Evolutionary conservation across 2,329 filamentous ascomycete genomes (phyloP).

Genomic region (Phialophora verrucosa): DNA sequence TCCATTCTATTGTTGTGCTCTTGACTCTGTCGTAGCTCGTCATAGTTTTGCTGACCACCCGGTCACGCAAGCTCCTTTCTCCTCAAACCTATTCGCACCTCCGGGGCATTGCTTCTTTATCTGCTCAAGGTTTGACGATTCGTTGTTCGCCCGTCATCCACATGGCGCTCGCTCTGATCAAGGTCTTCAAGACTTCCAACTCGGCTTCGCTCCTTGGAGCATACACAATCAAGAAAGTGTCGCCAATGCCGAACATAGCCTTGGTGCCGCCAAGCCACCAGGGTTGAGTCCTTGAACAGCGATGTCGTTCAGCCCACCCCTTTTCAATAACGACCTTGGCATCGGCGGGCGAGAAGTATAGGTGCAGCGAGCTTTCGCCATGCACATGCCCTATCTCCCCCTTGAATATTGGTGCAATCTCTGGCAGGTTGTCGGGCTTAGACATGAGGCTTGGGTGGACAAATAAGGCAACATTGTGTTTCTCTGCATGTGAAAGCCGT

Average conservation of each 20-base stretch:
- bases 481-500: slow-evolving; percentile 29
- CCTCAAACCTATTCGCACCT: neutral
- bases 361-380: slow-evolving; percentile 76
- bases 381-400: slow-evolving; percentile 87
- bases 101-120: neutral
- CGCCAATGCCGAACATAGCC: slow-evolving; percentile 28
- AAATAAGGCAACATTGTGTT: slow-evolving; percentile 31
- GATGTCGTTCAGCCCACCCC: slow-evolving; percentile 79
- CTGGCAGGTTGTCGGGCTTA: slow-evolving; percentile 50
- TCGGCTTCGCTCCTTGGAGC: slow-evolving; percentile 74
- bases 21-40: neutral
- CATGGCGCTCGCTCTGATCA: slow-evolving; percentile 32
- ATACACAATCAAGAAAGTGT: slow-evolving; percentile 70
- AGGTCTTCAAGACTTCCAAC: slow-evolving; percentile 61
- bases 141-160: slow-evolving; percentile 32
- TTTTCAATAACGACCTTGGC: slow-evolving; percentile 72
- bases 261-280: slow-evolving; percentile 63
- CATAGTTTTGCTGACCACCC: neutral
- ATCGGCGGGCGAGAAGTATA: slow-evolving; percentile 80
- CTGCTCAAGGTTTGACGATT: slow-evolving; percentile 21
- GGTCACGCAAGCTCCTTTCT: neutral
- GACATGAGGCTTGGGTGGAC: slow-evolving; percentile 30
- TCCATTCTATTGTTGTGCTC: neutral
- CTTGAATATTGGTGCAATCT: slow-evolving; percentile 58
- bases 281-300: slow-evolving; percentile 61